A percentile compares a stretch with the other conserved stretches of the same genome.
Evolutionary conservation across 352 stramenopile species (phyloP).

Genomic region (Phytophthora macrochlamydospora): DNA sequence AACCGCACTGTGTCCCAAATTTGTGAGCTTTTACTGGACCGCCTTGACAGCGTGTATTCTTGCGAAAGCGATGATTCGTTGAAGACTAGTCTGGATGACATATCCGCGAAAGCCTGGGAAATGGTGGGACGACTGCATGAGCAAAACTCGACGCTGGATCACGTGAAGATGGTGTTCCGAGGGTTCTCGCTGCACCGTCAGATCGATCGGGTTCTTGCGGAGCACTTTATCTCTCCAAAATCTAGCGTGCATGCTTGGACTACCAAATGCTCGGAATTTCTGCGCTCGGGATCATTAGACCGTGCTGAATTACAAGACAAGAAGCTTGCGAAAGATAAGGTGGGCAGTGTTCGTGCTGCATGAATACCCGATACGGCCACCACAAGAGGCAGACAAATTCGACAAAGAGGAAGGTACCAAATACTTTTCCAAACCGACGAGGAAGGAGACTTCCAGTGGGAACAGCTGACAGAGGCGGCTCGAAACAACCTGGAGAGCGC

Average conservation of each 20-base stretch:
- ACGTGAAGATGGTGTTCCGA: background rate
- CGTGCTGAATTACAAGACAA: no score
- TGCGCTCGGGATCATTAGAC: background rate
- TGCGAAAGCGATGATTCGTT: background rate
- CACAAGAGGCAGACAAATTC: no score
- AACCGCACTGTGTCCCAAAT: no score
- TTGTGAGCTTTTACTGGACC: no score
- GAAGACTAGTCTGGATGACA: background rate
- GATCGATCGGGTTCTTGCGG: background rate
- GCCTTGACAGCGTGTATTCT: background rate
- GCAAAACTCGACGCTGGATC: background rate
- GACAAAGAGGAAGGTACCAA: no score
- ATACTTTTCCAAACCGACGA: no score
- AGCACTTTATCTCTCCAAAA: background rate
- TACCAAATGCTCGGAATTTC: background rate
- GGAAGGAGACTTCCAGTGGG: no score
- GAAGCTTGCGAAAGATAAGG: no score
- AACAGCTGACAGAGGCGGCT: no score
- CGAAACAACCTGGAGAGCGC: no score
- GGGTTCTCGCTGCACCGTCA: background rate
- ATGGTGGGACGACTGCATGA: background rate
- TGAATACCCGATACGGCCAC: no score
- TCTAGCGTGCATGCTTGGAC: background rate
- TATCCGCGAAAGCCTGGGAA: background rate
- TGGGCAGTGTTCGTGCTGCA: no score